These are phyloP conservation scores for Chloranthus sessilifolius DNA, from an alignment of 164 flowering plant genomes.

Conservation along the genomic window DNA sequence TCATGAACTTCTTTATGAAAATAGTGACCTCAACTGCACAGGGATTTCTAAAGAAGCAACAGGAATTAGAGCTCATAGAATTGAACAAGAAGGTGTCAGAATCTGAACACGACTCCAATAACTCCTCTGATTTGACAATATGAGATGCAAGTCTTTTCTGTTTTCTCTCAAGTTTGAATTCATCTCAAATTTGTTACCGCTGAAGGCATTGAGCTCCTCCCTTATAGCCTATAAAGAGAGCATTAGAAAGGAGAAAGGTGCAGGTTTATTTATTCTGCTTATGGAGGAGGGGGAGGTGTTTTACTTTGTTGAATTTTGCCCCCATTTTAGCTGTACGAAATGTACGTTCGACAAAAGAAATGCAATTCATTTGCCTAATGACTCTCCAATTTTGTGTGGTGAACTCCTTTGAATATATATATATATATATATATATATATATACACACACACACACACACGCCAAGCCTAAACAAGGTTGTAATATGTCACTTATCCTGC, in stretches of 20 bases:
- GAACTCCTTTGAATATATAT: no score
- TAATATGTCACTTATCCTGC: no score
- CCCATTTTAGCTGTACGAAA: no score
- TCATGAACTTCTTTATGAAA: conserved; percentile 72
- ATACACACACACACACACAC: no score
- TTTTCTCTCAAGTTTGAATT: neutral
- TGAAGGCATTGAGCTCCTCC: neutral
- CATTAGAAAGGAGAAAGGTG: neutral
- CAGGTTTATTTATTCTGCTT: conserved; percentile 5
- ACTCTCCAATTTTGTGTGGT: no score
- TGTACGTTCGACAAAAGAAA: no score
- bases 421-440: no score
- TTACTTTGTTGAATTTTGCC: no score
- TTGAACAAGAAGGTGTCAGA: conserved; percentile 8
- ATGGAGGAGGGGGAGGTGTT: no score
- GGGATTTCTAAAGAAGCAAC: conserved; percentile 62
- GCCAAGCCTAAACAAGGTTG: no score
- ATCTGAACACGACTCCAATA: neutral
- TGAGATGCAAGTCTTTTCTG: neutral
- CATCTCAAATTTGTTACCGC: neutral
- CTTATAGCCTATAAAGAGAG: neutral
- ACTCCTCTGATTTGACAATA: neutral
- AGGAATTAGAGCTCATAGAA: conserved; percentile 50
- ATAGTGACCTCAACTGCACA: conserved; percentile 84
- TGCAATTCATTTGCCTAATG: no score